phyloP scores from a whole-genome alignment of 2,329 filamentous ascomycete species.

The Cercospora zeae-maydis region DNA sequence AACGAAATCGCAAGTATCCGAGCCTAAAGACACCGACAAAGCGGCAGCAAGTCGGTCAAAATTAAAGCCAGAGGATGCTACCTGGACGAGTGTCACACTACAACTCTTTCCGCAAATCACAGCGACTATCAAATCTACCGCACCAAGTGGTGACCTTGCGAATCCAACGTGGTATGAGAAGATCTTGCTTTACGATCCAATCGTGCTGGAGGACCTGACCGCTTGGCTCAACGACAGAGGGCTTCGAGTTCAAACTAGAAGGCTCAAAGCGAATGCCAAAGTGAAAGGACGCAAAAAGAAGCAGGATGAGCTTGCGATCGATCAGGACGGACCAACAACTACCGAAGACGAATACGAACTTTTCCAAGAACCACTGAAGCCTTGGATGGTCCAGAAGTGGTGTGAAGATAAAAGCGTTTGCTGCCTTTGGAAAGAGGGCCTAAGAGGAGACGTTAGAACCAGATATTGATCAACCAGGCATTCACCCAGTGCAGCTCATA shows the following conservation, averaged over 20 bases:
- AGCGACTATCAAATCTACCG: constrained; percentile 45
- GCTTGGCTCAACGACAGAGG: constrained; percentile 66
- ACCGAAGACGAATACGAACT: constrained; percentile 23
- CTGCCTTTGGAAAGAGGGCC: constrained; percentile 65
- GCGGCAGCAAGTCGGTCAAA: constrained; percentile 5
- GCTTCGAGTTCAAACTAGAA: constrained; percentile 23
- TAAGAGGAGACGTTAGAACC: constrained; percentile 37
- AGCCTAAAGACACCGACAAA: not conserved
- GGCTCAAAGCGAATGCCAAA: constrained; percentile 17
- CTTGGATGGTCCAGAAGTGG: constrained; percentile 75
- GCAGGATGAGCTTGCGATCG: constrained; percentile 41
- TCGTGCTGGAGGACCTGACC: constrained; percentile 81
- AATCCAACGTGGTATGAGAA: constrained; percentile 78
- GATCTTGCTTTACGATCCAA: constrained; percentile 88
- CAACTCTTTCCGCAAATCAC: constrained; percentile 50
- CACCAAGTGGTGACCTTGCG: constrained; percentile 40
- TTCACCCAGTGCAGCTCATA: not conserved
- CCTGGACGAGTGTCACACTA: constrained; percentile 36
- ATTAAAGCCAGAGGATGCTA: constrained; percentile 26
- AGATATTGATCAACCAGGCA: constrained; percentile 27
- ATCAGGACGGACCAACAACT: constrained; percentile 55
- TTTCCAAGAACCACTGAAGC: constrained; percentile 34
- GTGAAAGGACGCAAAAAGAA: constrained; percentile 36
- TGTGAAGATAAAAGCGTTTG: constrained; percentile 84
- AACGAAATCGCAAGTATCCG: not conserved